Percentiles rank a stretch among this genome's conserved stretches.
Evolutionary conservation across 768 basidiomycete species (phyloP).

Genomic region (Phylloporus arenicola): DNA sequence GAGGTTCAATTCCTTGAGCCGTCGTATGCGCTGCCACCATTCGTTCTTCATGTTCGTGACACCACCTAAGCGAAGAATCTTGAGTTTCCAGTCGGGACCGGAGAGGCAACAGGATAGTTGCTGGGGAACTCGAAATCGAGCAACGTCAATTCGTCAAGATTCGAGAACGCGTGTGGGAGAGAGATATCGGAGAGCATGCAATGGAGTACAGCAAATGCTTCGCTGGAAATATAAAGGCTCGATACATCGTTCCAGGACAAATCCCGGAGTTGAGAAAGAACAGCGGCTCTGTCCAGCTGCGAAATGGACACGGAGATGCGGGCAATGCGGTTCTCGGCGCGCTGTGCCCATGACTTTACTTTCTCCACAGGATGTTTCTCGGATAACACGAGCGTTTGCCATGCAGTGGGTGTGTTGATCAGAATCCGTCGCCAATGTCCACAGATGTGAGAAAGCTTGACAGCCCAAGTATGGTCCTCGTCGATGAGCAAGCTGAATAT

Average conservation of each 20-base stretch:
- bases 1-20: slow-evolving; percentile 16
- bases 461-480: slow-evolving; percentile 38
- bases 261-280: slow-evolving; percentile 15
- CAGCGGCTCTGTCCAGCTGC: slow-evolving; percentile 9
- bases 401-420: slow-evolving; percentile 47
- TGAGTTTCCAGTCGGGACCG: slow-evolving; percentile 23
- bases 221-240: slow-evolving; percentile 12
- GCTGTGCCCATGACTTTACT: slow-evolving; percentile 52
- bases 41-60: too few relatives aligned
- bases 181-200: slow-evolving; percentile 31
- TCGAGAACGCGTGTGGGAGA: slow-evolving; percentile 27
- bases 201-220: slow-evolving; percentile 12
- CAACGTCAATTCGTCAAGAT: slow-evolving; percentile 33
- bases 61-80: slow-evolving; percentile 22
- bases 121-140: background rate
- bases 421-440: slow-evolving; percentile 56
- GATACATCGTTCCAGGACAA: slow-evolving; percentile 24
- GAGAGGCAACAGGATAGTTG: slow-evolving; percentile 5
- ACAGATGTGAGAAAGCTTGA: slow-evolving; percentile 54
- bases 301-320: slow-evolving; percentile 22
- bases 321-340: slow-evolving; percentile 45
- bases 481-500: slow-evolving; percentile 46
- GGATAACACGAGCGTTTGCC: slow-evolving; percentile 55
- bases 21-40: too few relatives aligned
- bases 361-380: slow-evolving; percentile 45